Percentiles rank a stretch among this genome's conserved stretches.
These are phyloP conservation scores for Cokeromyces recurvatus DNA, from an alignment of 371 early-diverging fungal species.

Conservation along the genomic window DNA sequence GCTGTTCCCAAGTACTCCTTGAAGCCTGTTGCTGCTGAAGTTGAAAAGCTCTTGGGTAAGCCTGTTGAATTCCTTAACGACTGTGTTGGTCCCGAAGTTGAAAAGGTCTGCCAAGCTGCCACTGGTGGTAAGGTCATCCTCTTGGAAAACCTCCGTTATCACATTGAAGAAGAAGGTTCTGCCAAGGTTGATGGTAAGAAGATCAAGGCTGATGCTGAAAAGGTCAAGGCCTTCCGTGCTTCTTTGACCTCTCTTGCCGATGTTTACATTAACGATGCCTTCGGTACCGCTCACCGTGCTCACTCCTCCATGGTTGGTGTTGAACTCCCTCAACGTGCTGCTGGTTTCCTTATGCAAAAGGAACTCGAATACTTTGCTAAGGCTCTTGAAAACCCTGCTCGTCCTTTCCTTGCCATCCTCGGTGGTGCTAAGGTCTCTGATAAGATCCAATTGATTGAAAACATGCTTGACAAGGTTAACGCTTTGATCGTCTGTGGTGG, in stretches of 20 bases:
- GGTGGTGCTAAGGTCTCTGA: conserved; percentile 99
- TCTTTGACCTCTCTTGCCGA: conserved; percentile 94
- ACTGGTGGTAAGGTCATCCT: conserved; percentile 86
- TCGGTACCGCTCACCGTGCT: conserved; percentile 98
- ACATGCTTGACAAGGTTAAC: conserved; percentile 90
- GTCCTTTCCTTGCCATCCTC: conserved; percentile 96
- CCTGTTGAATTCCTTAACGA: conserved; percentile 90
- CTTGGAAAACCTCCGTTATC: conserved; percentile 98
- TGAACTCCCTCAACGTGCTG: conserved; percentile 83
- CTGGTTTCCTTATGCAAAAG: conserved; percentile 98
- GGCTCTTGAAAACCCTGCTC: conserved; percentile 88
- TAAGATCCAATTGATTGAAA: conserved; percentile 97
- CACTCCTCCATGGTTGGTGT: conserved; percentile 97
- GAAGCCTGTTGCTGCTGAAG: conserved; percentile 88
- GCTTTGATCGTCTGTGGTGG: conserved; percentile 94
- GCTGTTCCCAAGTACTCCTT: conserved; percentile 85
- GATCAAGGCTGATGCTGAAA: conserved; percentile 73
- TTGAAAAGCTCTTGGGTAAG: conserved; percentile 74
- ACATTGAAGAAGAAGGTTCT: conserved; percentile 98
- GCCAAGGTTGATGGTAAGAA: conserved; percentile 88
- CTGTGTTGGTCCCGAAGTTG: conserved; percentile 91
- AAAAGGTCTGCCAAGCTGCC: conserved; percentile 74
- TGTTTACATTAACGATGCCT: conserved; percentile 98
- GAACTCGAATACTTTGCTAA: conserved; percentile 98
- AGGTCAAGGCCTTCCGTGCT: conserved; percentile 82